A percentile compares a stretch with the other conserved stretches of the same genome.
Evolutionary conservation across 1,284 basidiomycete species (phyloP).

Genomic region (Apiotrichum domesticum): DNA sequence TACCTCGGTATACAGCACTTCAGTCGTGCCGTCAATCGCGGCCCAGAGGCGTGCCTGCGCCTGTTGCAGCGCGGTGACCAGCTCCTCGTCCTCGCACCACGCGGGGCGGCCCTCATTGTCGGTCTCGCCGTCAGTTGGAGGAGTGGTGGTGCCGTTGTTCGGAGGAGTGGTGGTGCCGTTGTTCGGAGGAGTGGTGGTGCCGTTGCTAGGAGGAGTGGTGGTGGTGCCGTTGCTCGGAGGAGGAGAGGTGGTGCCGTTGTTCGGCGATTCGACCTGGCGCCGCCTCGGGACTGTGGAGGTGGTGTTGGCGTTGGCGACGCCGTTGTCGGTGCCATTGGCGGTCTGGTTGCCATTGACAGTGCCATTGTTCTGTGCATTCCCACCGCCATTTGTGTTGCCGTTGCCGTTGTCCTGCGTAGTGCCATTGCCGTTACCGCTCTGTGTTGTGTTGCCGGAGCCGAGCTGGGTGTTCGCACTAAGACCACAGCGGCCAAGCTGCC

Average conservation of each 20-base stretch:
- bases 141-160: too few species aligned
- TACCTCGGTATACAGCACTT: constrained; percentile 40
- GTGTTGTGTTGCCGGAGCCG: not conserved
- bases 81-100: constrained; percentile 46
- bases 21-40: constrained; percentile 43
- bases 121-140: too few species aligned
- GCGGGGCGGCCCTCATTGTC: constrained; percentile 21
- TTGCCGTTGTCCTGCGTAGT: not conserved
- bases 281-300: too few species aligned
- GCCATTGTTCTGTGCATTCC: not conserved
- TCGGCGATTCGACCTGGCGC: too few species aligned
- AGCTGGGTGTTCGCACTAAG: constrained; percentile 13
- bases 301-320: not conserved
- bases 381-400: too few species aligned
- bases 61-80: constrained; percentile 36
- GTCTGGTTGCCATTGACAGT: not conserved
- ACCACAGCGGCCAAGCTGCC: constrained; percentile 46
- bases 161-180: not conserved
- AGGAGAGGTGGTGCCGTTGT: too few species aligned
- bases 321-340: not conserved
- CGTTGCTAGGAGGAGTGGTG: too few species aligned
- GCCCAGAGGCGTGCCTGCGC: constrained; percentile 48
- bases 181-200: constrained; percentile 10
- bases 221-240: too few species aligned
- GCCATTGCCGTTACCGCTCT: not conserved